Base-by-base conservation (phyloP, 73 alveolate species). In the Paramecium biaurelia region DNA sequence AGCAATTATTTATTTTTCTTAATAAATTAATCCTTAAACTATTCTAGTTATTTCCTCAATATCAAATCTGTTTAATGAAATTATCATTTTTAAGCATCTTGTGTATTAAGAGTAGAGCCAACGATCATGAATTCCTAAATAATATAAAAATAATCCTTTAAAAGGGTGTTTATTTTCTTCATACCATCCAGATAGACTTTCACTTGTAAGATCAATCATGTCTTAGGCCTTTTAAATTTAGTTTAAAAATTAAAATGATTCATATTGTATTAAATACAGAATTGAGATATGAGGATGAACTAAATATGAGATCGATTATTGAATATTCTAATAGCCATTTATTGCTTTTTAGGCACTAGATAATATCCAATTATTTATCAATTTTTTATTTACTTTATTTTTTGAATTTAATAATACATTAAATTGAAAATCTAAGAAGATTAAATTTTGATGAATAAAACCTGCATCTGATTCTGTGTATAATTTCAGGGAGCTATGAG, bases 351-450 rank as follows among this genome's bases (percentile, higher is more conserved):
- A 34, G n/a, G 87, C 10, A 37, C 67, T 12, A 0, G 37, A 74
- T 23, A 74, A 37, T 74, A 41, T 24, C 87, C 87, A 74, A 74
- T 74, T 74, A 41, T 34, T 74, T 35, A 74, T 74, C 24, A 37
- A 41, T 74, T 20, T 74, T 37, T 34, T 34, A 20, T 34, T 74
- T 2, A 74, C 37, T 74, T 34, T 21, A n/a, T 23, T 37, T 24
- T 37, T 37, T 15, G 87, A 21, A 32, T 41, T 74, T 41, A 5
- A 41, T 15, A 37, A 37, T 12, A 74, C 18, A 34, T 37, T 74
- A 35, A 74, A 12, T 11, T 74, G 67, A 74, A 37, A 74, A 74
- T 74, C 87, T 63, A 63, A 63, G 21, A 63, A 30, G 23, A 30
- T 63, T 32, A 63, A 26, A 12, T 63, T 63, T 63, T 63, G 12